Base-by-base conservation (phyloP, 805 yeast genomes). In the Yarrowia sp. region DNA sequence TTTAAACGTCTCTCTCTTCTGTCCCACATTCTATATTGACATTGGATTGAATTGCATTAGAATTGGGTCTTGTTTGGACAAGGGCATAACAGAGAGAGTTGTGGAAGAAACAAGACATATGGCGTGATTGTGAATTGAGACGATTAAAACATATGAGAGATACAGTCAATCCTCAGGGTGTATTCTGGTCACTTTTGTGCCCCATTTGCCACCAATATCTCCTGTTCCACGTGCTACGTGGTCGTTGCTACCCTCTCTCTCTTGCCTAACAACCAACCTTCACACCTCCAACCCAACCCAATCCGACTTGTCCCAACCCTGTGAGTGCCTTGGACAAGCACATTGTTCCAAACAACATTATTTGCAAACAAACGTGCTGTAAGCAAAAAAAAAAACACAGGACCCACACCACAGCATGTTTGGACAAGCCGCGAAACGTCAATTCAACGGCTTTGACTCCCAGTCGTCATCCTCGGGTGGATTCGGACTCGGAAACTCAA, bases 401-500 rank as follows among this genome's bases (percentile, higher is more conserved):
- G 35, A n/a, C 9, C 26, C 36, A 10, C 52, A 11, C 24, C 16
- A 46, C 36, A 46, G n/a, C 58, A 54, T 54, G 61, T 54, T 54
- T 38, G 61, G 61, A 26, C 61, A 54, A 17, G n/a, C 61, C 19
- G 46, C 61, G 19, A 54, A 54, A 17, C 61, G 61, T 10, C 61
- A 51, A 22, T 51, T 51, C 22, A 51, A 51, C 41, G 58, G 58
- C 32, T 51, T 51, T 8, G 58, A 51, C 41, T 51, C 58, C 32
- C 58, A 51, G 41, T 51, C 58, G 32, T 51, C 58, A 30, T 30
- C 54, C 40, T 5, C 35, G 24, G 52, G 52, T 22, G 52, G 51
- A 19, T 54, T 54, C 17, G 61, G 58, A 3, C 24, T 46, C n/a
- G 52, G 52, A 12, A 8, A 19, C 4, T 46, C 51, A 22, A 11